A percentile compares a stretch with the other conserved stretches of the same genome.
Evolutionary conservation across 805 yeast genomes (phyloP).

Genomic region (Candida xiaguanensis): DNA sequence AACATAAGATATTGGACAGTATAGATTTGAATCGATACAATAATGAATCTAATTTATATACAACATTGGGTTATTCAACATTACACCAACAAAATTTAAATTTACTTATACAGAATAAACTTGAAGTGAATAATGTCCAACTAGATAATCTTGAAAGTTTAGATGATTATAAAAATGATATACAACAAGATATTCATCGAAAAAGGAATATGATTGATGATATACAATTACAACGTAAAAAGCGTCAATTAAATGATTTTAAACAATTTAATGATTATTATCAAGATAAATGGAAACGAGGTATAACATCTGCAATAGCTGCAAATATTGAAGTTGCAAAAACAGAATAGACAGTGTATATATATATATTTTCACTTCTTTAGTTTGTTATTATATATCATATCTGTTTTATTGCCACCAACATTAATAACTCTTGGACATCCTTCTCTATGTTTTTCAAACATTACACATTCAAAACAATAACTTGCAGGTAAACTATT

Average conservation of each 20-base stretch:
- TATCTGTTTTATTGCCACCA: conserved; percentile 72
- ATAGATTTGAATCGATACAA: conserved; percentile 32
- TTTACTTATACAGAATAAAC: conserved; percentile 27
- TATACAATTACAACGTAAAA: conserved; percentile 38
- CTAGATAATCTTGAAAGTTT: conserved; percentile 25
- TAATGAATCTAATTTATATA: conserved; percentile 23
- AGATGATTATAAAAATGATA: too few relatives aligned
- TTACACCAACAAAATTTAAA: conserved; percentile 40
- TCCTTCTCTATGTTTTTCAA: conserved; percentile 85
- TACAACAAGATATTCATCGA: conserved; percentile 16
- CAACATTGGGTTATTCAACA: conserved; percentile 37
- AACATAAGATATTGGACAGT: conserved; percentile 16
- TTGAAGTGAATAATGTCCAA: conserved; percentile 36
- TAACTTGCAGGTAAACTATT: conserved; percentile 56
- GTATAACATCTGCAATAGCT: conserved; percentile 37
- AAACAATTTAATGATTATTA: conserved; percentile 44
- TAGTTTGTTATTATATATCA: conserved; percentile 51
- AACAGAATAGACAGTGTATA: conserved; percentile 5
- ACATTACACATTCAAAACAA: conserved; percentile 77
- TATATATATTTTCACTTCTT: conserved; percentile 1
- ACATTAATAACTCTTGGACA: conserved; percentile 82
- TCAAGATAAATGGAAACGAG: conserved; percentile 49
- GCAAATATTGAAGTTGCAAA: conserved; percentile 26
- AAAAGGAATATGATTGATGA: conserved; percentile 44
- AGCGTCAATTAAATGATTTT: conserved; percentile 37